phyloP scores from a whole-genome alignment of 371 early-diverging fungal genomes.

The Chytridium lagenaria region DNA sequence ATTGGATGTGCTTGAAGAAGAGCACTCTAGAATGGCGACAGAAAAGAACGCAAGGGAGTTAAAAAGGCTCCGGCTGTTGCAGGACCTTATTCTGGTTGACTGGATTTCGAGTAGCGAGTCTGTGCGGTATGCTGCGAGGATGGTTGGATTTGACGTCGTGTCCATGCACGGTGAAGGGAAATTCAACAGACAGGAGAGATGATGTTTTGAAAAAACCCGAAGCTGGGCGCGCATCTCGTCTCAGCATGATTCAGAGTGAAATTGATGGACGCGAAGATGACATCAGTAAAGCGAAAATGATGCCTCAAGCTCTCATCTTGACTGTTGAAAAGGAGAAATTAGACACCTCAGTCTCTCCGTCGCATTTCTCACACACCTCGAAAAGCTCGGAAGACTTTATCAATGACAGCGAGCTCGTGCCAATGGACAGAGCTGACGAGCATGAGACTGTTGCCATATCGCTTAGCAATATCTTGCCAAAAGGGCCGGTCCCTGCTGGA shows the following conservation, averaged over 20 bases:
- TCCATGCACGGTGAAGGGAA: not conserved
- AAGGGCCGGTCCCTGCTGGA: not conserved
- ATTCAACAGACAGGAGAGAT: not conserved
- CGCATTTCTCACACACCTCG: too few species aligned
- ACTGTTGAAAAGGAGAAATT: too few species aligned
- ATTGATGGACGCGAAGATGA: too few species aligned
- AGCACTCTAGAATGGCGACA: not conserved
- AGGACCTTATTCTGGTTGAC: conserved; percentile 4
- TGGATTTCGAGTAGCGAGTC: conserved; percentile 6
- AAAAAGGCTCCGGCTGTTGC: not conserved
- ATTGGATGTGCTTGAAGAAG: not conserved
- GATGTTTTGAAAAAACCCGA: not conserved
- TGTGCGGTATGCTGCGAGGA: not conserved
- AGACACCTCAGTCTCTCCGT: too few species aligned
- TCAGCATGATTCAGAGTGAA: too few species aligned
- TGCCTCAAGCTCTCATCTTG: too few species aligned
- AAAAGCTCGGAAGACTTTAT: too few species aligned
- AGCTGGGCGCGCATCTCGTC: not conserved
- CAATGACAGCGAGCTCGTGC: not conserved
- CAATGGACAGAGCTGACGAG: not conserved
- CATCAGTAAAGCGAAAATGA: too few species aligned
- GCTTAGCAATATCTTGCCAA: not conserved
- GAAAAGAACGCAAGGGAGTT: conserved; percentile 1
- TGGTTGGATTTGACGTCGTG: conserved; percentile 5
- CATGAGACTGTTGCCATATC: not conserved